phyloP scores from a whole-genome alignment of 2,329 filamentous ascomycete genomes.

The Arthrinium puccinioides region DNA sequence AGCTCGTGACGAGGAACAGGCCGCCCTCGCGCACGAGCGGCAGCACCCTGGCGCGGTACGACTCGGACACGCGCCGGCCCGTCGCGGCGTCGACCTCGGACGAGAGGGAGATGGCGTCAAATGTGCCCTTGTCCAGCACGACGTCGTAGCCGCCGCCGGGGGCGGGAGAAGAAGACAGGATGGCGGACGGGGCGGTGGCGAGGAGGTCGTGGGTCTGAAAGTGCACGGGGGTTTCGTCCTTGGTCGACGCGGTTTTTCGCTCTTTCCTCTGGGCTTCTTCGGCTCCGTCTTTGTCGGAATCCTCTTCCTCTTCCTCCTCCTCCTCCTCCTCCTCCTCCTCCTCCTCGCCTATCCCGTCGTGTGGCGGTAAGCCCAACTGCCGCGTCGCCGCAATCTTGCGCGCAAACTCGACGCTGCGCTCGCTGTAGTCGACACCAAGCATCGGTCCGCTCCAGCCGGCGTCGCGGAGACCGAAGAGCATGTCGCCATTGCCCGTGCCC shows the following conservation, averaged over 20 bases:
- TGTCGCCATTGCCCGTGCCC: slow-evolving; percentile 88
- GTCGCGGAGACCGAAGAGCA: slow-evolving; percentile 74
- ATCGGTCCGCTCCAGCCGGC: slow-evolving; percentile 58
- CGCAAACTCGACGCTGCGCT: slow-evolving; percentile 67
- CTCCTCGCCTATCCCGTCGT: slow-evolving; percentile 17
- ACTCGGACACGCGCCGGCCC: slow-evolving; percentile 61
- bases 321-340: slow-evolving; percentile 12
- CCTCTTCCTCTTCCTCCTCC: slow-evolving; percentile 1
- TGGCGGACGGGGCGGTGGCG: slow-evolving; percentile 23
- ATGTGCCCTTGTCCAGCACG: slow-evolving; percentile 96
- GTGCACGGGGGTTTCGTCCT: slow-evolving; percentile 20
- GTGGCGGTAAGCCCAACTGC: slow-evolving; percentile 8
- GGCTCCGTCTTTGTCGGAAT: slow-evolving; percentile 14
- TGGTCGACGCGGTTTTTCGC: slow-evolving; percentile 2
- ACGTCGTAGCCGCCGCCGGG: slow-evolving; percentile 64
- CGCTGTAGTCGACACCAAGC: slow-evolving; percentile 85
- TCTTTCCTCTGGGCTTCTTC: slow-evolving; percentile 4
- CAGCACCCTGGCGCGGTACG: slow-evolving; percentile 64
- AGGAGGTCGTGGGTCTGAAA: slow-evolving; percentile 60
- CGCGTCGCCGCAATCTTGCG: slow-evolving; percentile 45
- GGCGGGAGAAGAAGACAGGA: slow-evolving; percentile 18
- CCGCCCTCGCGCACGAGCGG: slow-evolving; percentile 63
- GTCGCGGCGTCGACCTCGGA: slow-evolving; percentile 40
- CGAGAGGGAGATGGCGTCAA: slow-evolving; percentile 84
- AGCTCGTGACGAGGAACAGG: slow-evolving; percentile 82